Conservation (phyloP, 805 yeast species). For the Brettanomyces nanus region DNA sequence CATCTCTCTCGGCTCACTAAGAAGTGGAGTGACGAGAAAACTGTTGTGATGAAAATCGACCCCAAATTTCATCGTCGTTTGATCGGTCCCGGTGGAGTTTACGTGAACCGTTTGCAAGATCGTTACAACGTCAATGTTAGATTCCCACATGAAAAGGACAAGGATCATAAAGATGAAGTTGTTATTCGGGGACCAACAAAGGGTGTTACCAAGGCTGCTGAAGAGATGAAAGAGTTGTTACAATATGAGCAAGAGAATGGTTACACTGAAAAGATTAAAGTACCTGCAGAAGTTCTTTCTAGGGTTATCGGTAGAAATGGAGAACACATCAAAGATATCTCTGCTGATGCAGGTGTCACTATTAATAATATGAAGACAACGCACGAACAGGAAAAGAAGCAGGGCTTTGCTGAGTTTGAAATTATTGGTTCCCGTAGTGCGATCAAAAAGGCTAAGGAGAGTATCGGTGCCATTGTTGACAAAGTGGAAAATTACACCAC, state of each 20-base stretch:
- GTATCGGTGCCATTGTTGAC: constrained; percentile 53
- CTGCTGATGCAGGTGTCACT: constrained; percentile 60
- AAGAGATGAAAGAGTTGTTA: constrained; percentile 74
- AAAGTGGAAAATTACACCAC: constrained; percentile 57
- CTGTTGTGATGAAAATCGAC: constrained; percentile 61
- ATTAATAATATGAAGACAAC: constrained; percentile 36
- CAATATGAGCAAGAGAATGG: constrained; percentile 87
- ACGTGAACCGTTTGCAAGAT: constrained; percentile 77
- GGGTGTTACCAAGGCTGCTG: constrained; percentile 76
- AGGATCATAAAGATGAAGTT: constrained; percentile 51
- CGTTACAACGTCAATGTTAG: constrained; percentile 76
- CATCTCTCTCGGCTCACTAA: constrained; percentile 52
- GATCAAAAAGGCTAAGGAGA: constrained; percentile 61
- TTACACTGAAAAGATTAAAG: constrained; percentile 48
- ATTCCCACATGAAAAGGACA: constrained; percentile 53
- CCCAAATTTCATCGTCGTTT: constrained; percentile 69
- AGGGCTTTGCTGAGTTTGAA: constrained; percentile 52
- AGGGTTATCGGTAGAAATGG: constrained; percentile 88
- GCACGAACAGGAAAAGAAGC: constrained; percentile 32
- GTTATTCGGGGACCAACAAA: constrained; percentile 82
- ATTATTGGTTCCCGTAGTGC: constrained; percentile 73
- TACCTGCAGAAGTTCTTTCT: constrained; percentile 71
- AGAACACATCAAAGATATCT: constrained; percentile 71
- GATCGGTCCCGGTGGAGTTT: constrained; percentile 77
- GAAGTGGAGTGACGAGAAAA: constrained; percentile 76